Percentiles rank a stretch among this genome's conserved stretches.
Conservation (phyloP, 192 early-diverging fungal species). For the Gryganskiella cystojenkinii region DNA sequence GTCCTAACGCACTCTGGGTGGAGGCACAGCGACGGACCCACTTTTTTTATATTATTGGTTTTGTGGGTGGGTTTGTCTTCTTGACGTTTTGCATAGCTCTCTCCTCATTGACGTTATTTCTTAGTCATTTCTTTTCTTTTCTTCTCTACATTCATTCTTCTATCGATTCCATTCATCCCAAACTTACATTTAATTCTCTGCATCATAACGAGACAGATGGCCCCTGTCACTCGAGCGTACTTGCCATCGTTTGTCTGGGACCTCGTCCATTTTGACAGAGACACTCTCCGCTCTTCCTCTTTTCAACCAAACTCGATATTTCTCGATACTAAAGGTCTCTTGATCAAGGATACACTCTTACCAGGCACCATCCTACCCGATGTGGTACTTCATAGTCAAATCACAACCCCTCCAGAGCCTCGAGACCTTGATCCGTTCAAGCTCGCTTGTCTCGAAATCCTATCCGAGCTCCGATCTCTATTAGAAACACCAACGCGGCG, state of each 20-base stretch:
- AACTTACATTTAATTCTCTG: neutral
- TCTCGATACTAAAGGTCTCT: neutral
- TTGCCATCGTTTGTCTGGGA: constrained; percentile 33
- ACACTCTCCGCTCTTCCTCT: neutral
- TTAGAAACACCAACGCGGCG: too few relatives aligned
- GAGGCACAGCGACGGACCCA: too few relatives aligned
- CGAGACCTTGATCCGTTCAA: constrained; percentile 14
- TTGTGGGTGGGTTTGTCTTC: too few relatives aligned
- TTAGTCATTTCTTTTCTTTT: too few relatives aligned
- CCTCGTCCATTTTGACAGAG: constrained; percentile 17
- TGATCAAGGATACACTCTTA: constrained; percentile 1
- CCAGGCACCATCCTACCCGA: constrained; percentile 1
- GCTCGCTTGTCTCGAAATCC: neutral
- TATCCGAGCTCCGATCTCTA: neutral
- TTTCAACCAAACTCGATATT: neutral
- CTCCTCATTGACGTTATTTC: too few relatives aligned
- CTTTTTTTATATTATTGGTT: too few relatives aligned
- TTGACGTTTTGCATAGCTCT: too few relatives aligned
- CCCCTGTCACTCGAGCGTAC: constrained; percentile 3
- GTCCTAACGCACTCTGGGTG: too few relatives aligned
- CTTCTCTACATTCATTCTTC: neutral
- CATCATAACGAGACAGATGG: neutral
- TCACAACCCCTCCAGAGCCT: constrained; percentile 1
- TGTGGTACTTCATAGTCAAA: neutral
- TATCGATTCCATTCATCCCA: neutral